Evolutionary conservation across 768 basidiomycete species (phyloP), one percentile per base, ranked within the genome.

Genomic region (Lactarius sp.): DNA sequence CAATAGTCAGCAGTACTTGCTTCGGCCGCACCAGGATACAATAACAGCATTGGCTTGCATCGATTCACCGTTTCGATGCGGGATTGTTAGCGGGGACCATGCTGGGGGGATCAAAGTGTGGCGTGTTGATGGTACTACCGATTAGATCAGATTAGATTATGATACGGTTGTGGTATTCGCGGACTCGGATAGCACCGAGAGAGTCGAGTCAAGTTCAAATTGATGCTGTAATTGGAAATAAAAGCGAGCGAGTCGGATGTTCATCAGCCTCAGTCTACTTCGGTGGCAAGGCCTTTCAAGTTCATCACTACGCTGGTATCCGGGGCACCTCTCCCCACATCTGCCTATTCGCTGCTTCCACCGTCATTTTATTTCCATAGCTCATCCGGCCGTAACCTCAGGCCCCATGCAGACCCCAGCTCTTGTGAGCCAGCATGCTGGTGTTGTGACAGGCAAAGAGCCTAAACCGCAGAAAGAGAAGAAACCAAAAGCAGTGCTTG

Each of bases 91-190:
- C 66, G 96, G 90, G 2, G 96, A 98, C 73, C 81, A 92, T 52
- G 81, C 87, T 22, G 97, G 97, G 3, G 86, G 87, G 20, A 81
- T 98, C 67, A 98, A 97, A 73, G 89, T 97, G 0, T 98, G 90
- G 89, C 80, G 86, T 62, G 82, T 90, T 22, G 90, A 91, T 54
- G 73, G 74, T 18, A 66, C 70, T 20, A 73, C 66, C 60, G 47
- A 55, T 59, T 31, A 20, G 27, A 13, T 53, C 10, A 52, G 20
- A 41, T 60, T 36, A 53, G 33, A 37, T 53, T 52, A 52, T 10
- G 31, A 5, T 31, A 6, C 5, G 4, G 22, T 31, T 37, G 37
- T 37, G 6, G 37, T 37, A 12, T 37, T 37, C 10, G 41, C 41
- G 13, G 37, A 14, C 50, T 39, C 61, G 61, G 61, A 27, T 34